phyloP scores from a whole-genome alignment of 176 grass and related monocot species.

The Carex kokanica region DNA sequence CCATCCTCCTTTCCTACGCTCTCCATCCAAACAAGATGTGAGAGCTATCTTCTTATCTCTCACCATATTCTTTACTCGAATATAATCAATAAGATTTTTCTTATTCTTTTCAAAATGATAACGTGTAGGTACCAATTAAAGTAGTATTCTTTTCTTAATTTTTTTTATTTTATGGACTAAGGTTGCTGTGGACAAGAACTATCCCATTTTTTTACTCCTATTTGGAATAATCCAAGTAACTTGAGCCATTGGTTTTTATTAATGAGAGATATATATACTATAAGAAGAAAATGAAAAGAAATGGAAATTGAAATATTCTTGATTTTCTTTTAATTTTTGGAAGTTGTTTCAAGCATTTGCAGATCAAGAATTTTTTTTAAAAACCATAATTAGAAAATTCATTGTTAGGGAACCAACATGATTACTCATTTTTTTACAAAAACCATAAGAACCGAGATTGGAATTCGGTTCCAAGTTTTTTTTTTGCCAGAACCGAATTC shows the following conservation, averaged over 20 bases:
- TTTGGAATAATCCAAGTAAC: background rate
- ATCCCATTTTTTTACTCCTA: background rate
- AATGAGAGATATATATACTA: background rate
- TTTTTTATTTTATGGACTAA: background rate
- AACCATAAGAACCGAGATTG: no score
- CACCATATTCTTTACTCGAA: no score
- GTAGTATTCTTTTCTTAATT: background rate
- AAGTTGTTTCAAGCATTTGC: conserved; percentile 24
- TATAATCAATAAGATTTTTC: background rate
- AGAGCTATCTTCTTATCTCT: no score
- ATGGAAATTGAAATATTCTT: background rate
- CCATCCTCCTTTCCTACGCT: no score
- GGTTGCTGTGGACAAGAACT: background rate
- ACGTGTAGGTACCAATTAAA: background rate
- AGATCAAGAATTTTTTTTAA: no score
- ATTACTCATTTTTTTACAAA: no score
- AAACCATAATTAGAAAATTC: no score
- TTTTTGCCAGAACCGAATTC: no score
- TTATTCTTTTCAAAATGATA: background rate
- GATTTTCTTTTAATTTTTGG: background rate
- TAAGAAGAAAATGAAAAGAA: background rate
- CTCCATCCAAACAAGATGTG: no score
- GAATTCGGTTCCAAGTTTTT: no score
- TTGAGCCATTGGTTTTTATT: background rate
- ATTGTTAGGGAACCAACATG: no score